Percentiles rank a stretch among this genome's conserved stretches.
Conservation (phyloP, 2,329 filamentous ascomycete genomes). For the Pseudogymnoascus sp. region DNA sequence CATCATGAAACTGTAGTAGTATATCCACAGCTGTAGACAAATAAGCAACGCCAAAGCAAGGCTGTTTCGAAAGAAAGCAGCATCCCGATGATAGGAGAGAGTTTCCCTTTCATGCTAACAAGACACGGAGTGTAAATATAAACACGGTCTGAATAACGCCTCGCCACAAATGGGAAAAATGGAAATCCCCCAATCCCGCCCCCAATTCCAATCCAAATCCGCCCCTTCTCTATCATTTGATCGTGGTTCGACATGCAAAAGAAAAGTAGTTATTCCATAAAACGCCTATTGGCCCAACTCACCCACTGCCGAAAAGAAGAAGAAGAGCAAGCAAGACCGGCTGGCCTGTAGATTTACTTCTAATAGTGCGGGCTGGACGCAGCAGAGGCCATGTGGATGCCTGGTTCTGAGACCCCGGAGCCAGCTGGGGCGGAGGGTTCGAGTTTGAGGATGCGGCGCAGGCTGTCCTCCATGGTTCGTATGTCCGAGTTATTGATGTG, state of each 20-base stretch:
- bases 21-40: not conserved
- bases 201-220: not conserved
- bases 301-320: not conserved
- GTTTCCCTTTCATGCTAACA: not conserved
- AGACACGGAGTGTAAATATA: not conserved
- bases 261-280: not conserved
- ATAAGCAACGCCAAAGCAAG: not conserved
- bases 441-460: constrained; percentile 28
- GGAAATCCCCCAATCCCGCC: not conserved
- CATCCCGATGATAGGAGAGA: not conserved
- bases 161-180: not conserved
- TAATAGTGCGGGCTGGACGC: not conserved
- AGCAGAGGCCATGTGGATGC: not conserved
- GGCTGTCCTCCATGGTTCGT: constrained; percentile 28
- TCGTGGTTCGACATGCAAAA: constrained; percentile 2
- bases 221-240: constrained; percentile 3
- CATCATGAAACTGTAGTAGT: not conserved
- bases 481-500: constrained; percentile 17
- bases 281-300: not conserved
- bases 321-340: not conserved
- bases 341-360: not conserved
- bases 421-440: constrained; percentile 19
- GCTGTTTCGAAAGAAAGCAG: not conserved
- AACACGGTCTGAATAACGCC: not conserved
- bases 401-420: constrained; percentile 12